Conservation (phyloP, 2,329 filamentous ascomycete species). For the Diaporthe aspalathi region DNA sequence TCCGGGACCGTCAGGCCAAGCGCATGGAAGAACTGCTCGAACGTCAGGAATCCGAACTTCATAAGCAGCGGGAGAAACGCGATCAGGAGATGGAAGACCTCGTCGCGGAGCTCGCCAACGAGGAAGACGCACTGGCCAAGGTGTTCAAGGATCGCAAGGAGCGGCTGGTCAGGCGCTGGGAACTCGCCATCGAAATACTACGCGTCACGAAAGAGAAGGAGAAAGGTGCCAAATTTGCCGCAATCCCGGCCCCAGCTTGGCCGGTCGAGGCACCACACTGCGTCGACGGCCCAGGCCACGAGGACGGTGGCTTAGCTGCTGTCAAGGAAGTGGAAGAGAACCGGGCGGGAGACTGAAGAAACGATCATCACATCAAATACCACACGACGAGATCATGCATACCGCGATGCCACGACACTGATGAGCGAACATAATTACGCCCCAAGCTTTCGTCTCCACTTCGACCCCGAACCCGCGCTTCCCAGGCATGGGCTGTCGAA, state of each 20-base stretch:
- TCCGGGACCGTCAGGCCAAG: constrained; percentile 73
- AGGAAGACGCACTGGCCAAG: constrained; percentile 60
- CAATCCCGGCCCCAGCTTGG: constrained; percentile 55
- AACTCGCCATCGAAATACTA: constrained; percentile 63
- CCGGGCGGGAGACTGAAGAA: neutral
- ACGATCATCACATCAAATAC: neutral
- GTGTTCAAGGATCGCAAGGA: constrained; percentile 59
- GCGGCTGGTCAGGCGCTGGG: constrained; percentile 63
- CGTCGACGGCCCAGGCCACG: constrained; percentile 9
- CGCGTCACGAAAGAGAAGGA: constrained; percentile 63
- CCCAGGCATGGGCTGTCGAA: neutral
- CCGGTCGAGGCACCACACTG: constrained; percentile 46
- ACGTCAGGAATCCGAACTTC: constrained; percentile 64
- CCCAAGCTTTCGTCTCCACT: neutral
- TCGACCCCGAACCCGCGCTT: neutral
- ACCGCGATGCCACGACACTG: neutral
- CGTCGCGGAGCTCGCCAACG: constrained; percentile 58
- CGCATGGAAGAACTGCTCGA: constrained; percentile 69
- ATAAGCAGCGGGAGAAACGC: constrained; percentile 58
- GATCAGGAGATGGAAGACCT: constrained; percentile 61
- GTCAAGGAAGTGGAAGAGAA: constrained; percentile 28
- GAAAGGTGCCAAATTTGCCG: constrained; percentile 56
- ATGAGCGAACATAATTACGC: neutral
- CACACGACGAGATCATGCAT: neutral
- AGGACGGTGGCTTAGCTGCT: constrained; percentile 34